Evolutionary conservation across 257 asterid species (phyloP).

Genomic region (Paulownia fortunei): DNA sequence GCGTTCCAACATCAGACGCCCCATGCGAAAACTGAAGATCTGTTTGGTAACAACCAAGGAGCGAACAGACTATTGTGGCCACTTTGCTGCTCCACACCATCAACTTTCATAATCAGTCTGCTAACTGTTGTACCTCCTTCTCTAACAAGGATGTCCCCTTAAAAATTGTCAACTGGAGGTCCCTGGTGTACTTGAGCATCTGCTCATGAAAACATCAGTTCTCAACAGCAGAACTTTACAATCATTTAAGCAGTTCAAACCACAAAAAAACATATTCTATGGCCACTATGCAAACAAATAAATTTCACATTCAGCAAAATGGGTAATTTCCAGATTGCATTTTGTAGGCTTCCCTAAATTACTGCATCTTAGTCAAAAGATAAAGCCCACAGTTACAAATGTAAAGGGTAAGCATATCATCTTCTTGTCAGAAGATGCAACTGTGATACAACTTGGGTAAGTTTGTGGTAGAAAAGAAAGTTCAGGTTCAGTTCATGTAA

Average conservation of each 20-base stretch:
- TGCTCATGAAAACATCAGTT: not conserved
- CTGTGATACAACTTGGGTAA: no score
- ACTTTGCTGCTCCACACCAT: not conserved
- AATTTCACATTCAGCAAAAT: not conserved
- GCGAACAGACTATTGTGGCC: no score
- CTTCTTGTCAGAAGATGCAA: no score
- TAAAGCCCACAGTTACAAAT: no score
- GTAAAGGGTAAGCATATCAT: no score
- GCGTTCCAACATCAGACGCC: no score
- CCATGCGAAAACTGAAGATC: not conserved
- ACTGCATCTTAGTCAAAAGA: not conserved
- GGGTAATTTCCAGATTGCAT: not conserved
- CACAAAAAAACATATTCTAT: no score
- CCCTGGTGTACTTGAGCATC: constrained; percentile 19
- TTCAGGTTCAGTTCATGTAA: no score
- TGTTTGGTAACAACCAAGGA: not conserved
- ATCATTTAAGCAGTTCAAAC: not conserved
- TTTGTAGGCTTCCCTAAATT: not conserved
- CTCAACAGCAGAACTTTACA: not conserved
- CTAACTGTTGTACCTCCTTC: constrained; percentile 13
- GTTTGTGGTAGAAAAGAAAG: no score
- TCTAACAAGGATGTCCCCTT: constrained; percentile 3
- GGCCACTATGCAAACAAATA: not conserved
- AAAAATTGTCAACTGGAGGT: constrained; percentile 9
- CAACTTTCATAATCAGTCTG: not conserved